Conservation (phyloP, 2,329 filamentous ascomycete genomes). For the Xylariaceae sp. region DNA sequence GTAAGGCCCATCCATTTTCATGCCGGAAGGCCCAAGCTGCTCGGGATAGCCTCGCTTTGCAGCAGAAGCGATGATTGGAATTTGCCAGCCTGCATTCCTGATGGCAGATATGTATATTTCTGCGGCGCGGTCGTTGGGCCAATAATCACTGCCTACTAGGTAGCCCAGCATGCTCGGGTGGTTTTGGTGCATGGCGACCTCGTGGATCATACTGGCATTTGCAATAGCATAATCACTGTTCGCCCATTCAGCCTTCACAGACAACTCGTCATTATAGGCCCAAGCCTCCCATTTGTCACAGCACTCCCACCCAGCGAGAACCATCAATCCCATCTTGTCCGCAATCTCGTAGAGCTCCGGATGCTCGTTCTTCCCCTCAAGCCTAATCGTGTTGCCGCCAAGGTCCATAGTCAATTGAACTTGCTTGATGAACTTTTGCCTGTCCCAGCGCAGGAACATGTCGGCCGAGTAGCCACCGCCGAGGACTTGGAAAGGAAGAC, state of each 20-base stretch:
- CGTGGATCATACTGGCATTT: slow-evolving; percentile 51
- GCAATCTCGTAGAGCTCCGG: slow-evolving; percentile 54
- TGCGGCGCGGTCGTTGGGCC: slow-evolving; percentile 54
- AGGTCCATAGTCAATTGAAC: slow-evolving; percentile 53
- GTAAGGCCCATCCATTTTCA: slow-evolving; percentile 63
- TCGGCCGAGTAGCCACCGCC: slow-evolving; percentile 57
- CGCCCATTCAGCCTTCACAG: slow-evolving; percentile 41
- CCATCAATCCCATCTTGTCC: slow-evolving; percentile 55
- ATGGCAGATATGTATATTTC: slow-evolving; percentile 48
- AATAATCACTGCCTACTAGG: slow-evolving; percentile 57
- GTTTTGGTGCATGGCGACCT: slow-evolving; percentile 53
- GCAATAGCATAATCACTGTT: slow-evolving; percentile 51
- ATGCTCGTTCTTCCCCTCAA: slow-evolving; percentile 61
- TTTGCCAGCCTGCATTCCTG: slow-evolving; percentile 47
- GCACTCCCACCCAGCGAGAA: slow-evolving; percentile 60
- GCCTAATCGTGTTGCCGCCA: slow-evolving; percentile 57
- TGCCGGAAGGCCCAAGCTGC: slow-evolving; percentile 48
- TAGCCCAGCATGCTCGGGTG: slow-evolving; percentile 56
- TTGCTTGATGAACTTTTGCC: slow-evolving; percentile 41
- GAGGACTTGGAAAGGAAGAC: slow-evolving; percentile 52
- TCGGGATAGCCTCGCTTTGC: slow-evolving; percentile 48
- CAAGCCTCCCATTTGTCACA: slow-evolving; percentile 65
- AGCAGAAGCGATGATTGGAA: slow-evolving; percentile 53
- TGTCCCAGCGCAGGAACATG: slow-evolving; percentile 55
- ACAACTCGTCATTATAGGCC: slow-evolving; percentile 51